Base-by-base conservation (phyloP, 2,329 filamentous ascomycete species). In the Penicillium sp. region DNA sequence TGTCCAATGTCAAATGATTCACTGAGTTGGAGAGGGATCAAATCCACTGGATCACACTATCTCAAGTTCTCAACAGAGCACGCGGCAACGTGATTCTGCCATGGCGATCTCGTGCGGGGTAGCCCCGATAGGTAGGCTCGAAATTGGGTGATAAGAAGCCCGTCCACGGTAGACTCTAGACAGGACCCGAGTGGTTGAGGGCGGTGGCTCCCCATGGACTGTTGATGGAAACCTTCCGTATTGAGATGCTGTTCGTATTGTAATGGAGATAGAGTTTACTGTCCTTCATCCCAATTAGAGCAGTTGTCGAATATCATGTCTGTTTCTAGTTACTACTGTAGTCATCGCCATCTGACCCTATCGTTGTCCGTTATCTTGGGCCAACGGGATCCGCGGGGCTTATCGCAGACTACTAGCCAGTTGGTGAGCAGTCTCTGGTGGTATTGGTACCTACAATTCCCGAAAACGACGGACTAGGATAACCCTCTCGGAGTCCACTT, bases 91-190 rank as follows among this genome's bases (percentile, higher is more conserved):
- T 57, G 56, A 64, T 24, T 41, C 36, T 44, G 54, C 58, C 63
- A 64, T 61, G 65, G 58, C 58, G 64, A 64, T 64, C 66, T 7
- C 7, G 64, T 68, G 66, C 64, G 66, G 66, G 66, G 66, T 66
- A 66, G 18, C 51, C 16, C 27, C 36, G 58, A 60, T 56, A 58
- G 50, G 44, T 56, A 58, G 50, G 44, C 57, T 37, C 39, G 18
- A 61, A 59, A 54, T 52, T 41, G 49, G 47, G 54, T 50, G 58
- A 60, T 60, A 60, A 56, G n/a, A 16, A 31, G 46, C 16, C 49
- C 49, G 50, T 54, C 31, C 31, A 31, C 31, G 31, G 31, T 31
- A 31, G 31, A 31, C 6, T 31, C 31, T 7, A 31, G 40, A 46
- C 51, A 19, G 14, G 13, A 19, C 51, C 40, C 14, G 14, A 13